Percentiles rank a stretch among this genome's conserved stretches.
phyloP scores from a whole-genome alignment of 805 yeast species.

The Monosporozyma yasuniensis region DNA sequence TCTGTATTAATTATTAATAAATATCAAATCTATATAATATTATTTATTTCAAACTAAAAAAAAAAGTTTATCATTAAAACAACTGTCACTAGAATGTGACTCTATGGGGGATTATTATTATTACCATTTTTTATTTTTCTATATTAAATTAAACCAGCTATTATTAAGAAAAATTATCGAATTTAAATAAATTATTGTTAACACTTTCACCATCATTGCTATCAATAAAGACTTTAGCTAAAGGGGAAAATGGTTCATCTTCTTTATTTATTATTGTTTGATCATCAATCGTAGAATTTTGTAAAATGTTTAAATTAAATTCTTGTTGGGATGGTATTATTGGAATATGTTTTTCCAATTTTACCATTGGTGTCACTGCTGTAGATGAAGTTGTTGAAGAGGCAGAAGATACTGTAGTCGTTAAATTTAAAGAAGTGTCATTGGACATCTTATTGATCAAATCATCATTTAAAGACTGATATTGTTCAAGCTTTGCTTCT shows the following conservation, averaged over 20 bases:
- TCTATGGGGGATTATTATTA: too few species aligned
- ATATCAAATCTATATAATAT: neutral
- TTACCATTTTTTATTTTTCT: neutral
- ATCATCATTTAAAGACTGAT: slow-evolving; percentile 40
- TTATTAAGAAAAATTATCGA: neutral
- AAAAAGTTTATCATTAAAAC: neutral
- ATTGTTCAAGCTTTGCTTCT: slow-evolving; percentile 48
- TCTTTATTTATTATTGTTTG: neutral
- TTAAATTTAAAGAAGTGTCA: neutral
- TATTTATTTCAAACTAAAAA: neutral
- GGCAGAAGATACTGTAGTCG: neutral
- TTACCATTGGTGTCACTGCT: neutral
- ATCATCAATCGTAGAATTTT: neutral
- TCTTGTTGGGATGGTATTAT: neutral
- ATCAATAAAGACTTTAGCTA: neutral
- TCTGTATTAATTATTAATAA: neutral
- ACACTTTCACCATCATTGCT: neutral
- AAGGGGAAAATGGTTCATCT: neutral
- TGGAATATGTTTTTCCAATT: neutral
- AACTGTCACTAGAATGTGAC: too few species aligned
- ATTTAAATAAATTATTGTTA: neutral
- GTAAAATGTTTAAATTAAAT: neutral
- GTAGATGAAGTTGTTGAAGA: neutral
- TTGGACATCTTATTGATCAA: slow-evolving; percentile 19
- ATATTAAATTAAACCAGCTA: neutral